Evolutionary conservation across 2,329 filamentous ascomycete genomes (phyloP), one percentile per base, ranked within the genome.

Genomic region (Hypoxylon sp.): DNA sequence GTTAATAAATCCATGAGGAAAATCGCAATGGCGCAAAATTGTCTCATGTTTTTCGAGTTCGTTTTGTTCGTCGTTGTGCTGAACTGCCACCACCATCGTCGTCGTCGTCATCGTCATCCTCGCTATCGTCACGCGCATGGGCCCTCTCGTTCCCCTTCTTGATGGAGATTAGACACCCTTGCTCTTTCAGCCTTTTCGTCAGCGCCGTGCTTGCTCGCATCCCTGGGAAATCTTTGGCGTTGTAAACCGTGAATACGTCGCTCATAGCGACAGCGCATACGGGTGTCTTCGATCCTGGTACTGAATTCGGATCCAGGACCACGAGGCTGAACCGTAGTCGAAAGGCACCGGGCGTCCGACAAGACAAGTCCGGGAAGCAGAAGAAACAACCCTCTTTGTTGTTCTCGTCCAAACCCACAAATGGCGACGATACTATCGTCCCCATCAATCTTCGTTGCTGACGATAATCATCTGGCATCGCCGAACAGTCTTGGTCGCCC

Each of bases 171-270:
- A 91, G 84, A 64, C 90, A 90, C 3, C 90, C 90, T 71, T 93
- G 90, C 63, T 88, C 79, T 69, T 90, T 90, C 49, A 94, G 74
- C 21, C 81, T 78, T 68, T 89, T 89, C 1, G 90, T 90, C 26
- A 94, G 72, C 12, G 80, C 76, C 17, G 88, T 91, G 68, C 88
- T 91, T 1, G 88, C 85, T 49, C 86, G 79, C 89, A 94, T 94
- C 4, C 90, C 90, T 0, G 89, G 88, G 53, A 94, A 94, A 66
- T 93, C 89, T 67, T 93, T 94, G 31, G 90, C 90, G 31, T 87
- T 91, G 69, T 88, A 92, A 5, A 92, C 89, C 8, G 82, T 84
- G 65, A 94, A 92, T n/a, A 85, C 74, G 11, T 89, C 83, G 65
- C 84, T 90, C 71, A 85, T 79, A 11, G 73, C 74, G 13, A 75